Base-by-base conservation (phyloP, 345 rosid species). In the Dipteronia sinensis region DNA sequence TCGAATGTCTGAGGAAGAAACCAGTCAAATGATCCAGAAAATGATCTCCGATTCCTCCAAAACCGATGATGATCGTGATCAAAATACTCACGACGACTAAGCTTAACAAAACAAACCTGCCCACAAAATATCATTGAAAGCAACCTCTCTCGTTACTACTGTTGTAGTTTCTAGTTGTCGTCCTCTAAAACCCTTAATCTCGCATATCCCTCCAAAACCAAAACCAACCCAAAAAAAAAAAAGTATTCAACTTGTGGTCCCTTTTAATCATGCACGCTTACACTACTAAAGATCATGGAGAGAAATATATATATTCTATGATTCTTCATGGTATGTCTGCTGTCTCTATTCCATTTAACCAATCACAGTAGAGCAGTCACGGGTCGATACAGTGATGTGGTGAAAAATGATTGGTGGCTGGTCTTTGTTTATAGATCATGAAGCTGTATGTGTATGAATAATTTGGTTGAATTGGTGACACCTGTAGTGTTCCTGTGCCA, bases 1-100 rank as follows among this genome's bases (percentile, higher is more conserved):
- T 40, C 84, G 86, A 51, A 90, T 95, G 95, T 87, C 98, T 3
- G 94, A 88, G 82, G 94, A 95, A 85, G 95, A 93, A 87, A 95
- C 94, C 71, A 88, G 86, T 77, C 81, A 82, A 76, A 87, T 93
- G 95, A 93, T 95, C 11, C 92, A 85, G 77, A 89, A 89, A 78
- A 87, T 93, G 79, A 93, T 93, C 71, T 78, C 91, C 22, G 88
- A 88, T 65, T 84, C 92, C 71, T 77, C 92, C 67, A 90, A 90
- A 53, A 2, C 67, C 15, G 23, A 42, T 16, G 23, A 49, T 20
- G n/a, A 46, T 17, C 25, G 63, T 0, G 8, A 74, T 0, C 20
- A 62, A n/a, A 2, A 59, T 53, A 84, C 85, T 65, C 78, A 88
- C 7, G 86, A 81, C 34, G 82, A 84, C 59, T 76, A 85, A 78